Percentiles rank a stretch among this genome's conserved stretches.
Evolutionary conservation across 148 eudicot species (phyloP).

Genomic region (Nepenthes mirabilis): DNA sequence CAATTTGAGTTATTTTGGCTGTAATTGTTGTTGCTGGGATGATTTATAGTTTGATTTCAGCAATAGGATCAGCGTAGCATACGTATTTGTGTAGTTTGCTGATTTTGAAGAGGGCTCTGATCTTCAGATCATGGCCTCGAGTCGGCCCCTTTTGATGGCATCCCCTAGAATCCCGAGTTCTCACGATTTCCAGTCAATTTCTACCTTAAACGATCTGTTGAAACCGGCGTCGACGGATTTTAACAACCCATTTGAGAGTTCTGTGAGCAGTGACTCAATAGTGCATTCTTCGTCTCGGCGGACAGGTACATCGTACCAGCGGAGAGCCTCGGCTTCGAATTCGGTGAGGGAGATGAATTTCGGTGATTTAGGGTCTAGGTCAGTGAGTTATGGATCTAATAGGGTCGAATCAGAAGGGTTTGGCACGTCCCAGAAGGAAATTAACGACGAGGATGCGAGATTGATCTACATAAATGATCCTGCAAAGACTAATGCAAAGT

Average conservation of each 20-base stretch:
- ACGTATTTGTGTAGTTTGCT: too few relatives aligned
- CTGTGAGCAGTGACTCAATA: conserved; percentile 10
- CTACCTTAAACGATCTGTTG: conserved; percentile 19
- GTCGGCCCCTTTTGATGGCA: conserved; percentile 38
- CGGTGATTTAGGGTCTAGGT: conserved; percentile 39
- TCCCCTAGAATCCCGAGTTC: conserved; percentile 31
- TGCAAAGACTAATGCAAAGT: conserved; percentile 58
- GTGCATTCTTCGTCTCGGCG: conserved; percentile 25
- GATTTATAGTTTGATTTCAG: too few relatives aligned
- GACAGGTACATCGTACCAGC: conserved; percentile 35
- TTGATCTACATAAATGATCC: conserved; percentile 78
- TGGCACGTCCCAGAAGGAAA: conserved; percentile 66
- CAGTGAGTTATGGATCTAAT: conserved; percentile 58
- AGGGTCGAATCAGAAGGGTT: conserved; percentile 50
- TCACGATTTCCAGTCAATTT: conserved; percentile 18
- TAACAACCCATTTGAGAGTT: conserved; percentile 14
- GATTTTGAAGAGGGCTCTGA: too few relatives aligned
- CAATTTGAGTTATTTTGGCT: too few relatives aligned
- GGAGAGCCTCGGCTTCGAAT: conserved; percentile 24
- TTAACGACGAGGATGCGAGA: conserved; percentile 83
- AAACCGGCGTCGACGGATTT: conserved; percentile 13
- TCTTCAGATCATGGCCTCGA: conserved; percentile 9
- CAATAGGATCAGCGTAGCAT: too few relatives aligned
- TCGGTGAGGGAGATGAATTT: conserved; percentile 55
- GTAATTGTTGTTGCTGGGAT: too few relatives aligned